Conservation (phyloP, 352 stramenopile genomes). For the Pythium insidiosum region DNA sequence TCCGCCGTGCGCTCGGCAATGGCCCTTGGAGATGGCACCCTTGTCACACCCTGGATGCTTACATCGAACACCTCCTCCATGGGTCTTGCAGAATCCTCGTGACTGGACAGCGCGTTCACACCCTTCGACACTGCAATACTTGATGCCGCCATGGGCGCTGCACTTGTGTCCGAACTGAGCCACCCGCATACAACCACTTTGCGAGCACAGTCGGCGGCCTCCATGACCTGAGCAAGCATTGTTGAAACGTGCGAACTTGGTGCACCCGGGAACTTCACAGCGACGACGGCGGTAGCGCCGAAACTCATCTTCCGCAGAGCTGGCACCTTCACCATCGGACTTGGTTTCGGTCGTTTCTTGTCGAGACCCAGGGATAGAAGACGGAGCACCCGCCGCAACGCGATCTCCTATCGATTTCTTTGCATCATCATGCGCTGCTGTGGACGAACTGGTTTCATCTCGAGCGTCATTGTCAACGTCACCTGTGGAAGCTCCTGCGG, state of each 20-base stretch:
- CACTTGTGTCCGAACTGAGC: constrained; percentile 80
- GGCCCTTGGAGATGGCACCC: constrained; percentile 78
- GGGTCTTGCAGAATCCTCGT: constrained; percentile 80
- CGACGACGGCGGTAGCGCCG: constrained; percentile 61
- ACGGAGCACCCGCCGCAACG: too few species aligned
- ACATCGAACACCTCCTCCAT: constrained; percentile 81
- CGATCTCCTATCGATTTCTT: too few species aligned
- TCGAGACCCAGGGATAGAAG: too few species aligned
- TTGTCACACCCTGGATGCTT: constrained; percentile 70
- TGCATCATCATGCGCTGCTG: too few species aligned
- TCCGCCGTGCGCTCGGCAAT: constrained; percentile 78
- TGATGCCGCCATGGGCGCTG: constrained; percentile 68
- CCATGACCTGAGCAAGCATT: constrained; percentile 68
- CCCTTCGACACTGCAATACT: constrained; percentile 60
- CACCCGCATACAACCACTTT: constrained; percentile 55
- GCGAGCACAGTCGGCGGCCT: constrained; percentile 60
- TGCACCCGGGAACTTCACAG: constrained; percentile 55
- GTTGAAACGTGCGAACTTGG: constrained; percentile 77
- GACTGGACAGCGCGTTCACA: constrained; percentile 75
- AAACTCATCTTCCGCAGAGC: neutral
- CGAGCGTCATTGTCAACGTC: neutral
- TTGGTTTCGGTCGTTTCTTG: too few species aligned
- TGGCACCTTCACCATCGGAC: neutral
- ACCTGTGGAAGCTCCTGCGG: too few species aligned
- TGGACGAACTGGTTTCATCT: too few species aligned